Evolutionary conservation across 345 rosid genomes (phyloP), one percentile per base, ranked within the genome.

Genomic region (Aquilaria yunnanensis): DNA sequence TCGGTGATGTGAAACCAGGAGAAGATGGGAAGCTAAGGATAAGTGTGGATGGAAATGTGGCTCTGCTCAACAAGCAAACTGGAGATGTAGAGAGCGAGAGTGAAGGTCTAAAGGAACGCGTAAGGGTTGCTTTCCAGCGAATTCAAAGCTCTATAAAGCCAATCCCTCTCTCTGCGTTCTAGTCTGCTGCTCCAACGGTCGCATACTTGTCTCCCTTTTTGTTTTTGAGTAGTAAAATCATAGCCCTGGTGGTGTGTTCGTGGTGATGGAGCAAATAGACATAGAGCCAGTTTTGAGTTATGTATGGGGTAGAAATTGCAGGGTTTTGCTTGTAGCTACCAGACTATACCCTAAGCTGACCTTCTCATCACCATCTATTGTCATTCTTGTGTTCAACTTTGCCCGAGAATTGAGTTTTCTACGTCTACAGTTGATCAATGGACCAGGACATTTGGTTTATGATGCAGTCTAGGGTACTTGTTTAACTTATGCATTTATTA

Each of bases 21-120:
- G 97, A 88, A 68, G 69, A 88, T 2, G 98, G 94, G 62, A 90
- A 80, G 74, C 74, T 93, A 55, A 77, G 80, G 73, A 78, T 93
- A 48, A 77, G 62, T 1, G 92, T 90, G 1, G 97, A 93, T 71
- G 96, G 90, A 29, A 90, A 81, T 68, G 78, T 90, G 6, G 97
- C 96, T 4, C 67, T 75, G 63, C 87, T 93, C 0, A 90, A 90
- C 74, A 90, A 83, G 76, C 83, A 80, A 77, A 86, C 77, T 7
- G 98, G 98, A 51, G 90, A 84, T n/a, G 94, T 93, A 23, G 96
- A 90, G 77, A 78, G 98, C 30, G 89, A 83, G 70, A 86, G 87
- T 68, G 90, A 80, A 73, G 96, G 94, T 58, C 86, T 93, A 3
- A 90, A 79, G 76, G 98, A 93, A 71, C 79, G 94, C 64, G 92